A percentile compares a stretch with the other conserved stretches of the same genome.
Evolutionary conservation across 805 yeast genomes (phyloP).

Genomic region (Yarrowia osloensis): DNA sequence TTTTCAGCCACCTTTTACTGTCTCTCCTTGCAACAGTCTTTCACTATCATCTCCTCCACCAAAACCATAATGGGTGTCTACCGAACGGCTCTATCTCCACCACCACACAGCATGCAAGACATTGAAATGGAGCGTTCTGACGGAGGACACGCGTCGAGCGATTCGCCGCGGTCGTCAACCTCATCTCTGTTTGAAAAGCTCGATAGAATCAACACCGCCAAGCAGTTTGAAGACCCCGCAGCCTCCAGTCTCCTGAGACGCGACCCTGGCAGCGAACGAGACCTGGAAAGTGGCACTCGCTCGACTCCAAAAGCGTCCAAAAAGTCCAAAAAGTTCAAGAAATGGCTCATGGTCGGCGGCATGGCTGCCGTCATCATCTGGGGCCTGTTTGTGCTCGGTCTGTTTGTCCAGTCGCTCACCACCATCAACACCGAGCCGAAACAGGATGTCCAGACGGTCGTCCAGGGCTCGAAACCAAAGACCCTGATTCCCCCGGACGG

Average conservation of each 20-base stretch:
- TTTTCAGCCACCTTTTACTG: too few relatives aligned
- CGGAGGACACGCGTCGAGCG: not conserved
- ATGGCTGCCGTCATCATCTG: conserved; percentile 1
- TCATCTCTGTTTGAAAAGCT: conserved; percentile 29
- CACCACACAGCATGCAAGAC: conserved; percentile 11
- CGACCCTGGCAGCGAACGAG: not conserved
- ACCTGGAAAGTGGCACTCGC: not conserved
- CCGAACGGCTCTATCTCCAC: conserved; percentile 10
- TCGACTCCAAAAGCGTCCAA: not conserved
- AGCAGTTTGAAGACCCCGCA: not conserved
- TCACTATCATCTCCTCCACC: not conserved
- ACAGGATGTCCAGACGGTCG: not conserved
- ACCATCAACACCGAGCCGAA: too few relatives aligned
- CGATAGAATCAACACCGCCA: conserved; percentile 10
- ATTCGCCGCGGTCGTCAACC: conserved; percentile 28
- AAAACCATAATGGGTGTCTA: not conserved
- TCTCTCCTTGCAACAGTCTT: too few relatives aligned
- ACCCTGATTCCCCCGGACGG: not conserved
- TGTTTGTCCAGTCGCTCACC: not conserved
- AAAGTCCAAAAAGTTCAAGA: not conserved
- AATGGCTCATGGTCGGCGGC: conserved; percentile 1
- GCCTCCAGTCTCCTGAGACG: not conserved
- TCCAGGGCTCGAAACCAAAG: not conserved
- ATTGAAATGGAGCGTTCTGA: conserved; percentile 3
- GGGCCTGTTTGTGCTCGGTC: conserved; percentile 15